Base-by-base conservation (phyloP, 1,284 basidiomycete genomes). In the Rhodotorula sp. region DNA sequence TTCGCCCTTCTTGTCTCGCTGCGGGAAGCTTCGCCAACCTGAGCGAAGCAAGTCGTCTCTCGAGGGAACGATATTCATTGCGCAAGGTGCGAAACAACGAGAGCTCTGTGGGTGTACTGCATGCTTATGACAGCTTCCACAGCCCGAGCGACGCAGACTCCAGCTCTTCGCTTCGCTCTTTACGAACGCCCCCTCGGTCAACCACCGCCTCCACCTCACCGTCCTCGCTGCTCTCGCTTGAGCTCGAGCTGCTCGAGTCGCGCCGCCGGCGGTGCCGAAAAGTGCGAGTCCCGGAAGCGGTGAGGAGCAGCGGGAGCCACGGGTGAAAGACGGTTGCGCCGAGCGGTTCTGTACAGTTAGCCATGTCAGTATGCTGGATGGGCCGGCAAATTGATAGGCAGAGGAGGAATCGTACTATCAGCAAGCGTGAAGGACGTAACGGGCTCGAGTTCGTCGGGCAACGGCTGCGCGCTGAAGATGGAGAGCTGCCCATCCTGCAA, bases 401-500 rank as follows among this genome's bases (percentile, higher is more conserved):
- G 46, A 48, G 9, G 19, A 61, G 19, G 23, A 41, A 7, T 48
- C 49, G 48, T 12, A 59, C 61, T 56, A 16, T 42, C 17, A 10
- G 61, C 53, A 12, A 68, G 57, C 7, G 56, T n/a, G 34, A 64
- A 62, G 9, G 55, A 46, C 21, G 54, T 45, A 49, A 67, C 54
- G 2, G 66, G 55, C 17, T 67, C 66, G 42, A 67, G 61, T 12
- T 67, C 48, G 21, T 62, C 54, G 7, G 66, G 60, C 3, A 67
- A 49, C 0, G 66, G 66, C 48, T 62, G 66, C 0, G 70, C 70
- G 19, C 56, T 64, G 25, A 71, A 76, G 44, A 79, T 62, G 3
- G 74, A 79, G 12, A 82, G 69, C 25, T 63, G 42, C 1, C 81
- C 81, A 42, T 77, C 64, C 80, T 81, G 49, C 16, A 49, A 7